Evolutionary conservation across 2,329 filamentous ascomycete genomes (phyloP).

Genomic region (Aspergillus fumigatiaffinis): DNA sequence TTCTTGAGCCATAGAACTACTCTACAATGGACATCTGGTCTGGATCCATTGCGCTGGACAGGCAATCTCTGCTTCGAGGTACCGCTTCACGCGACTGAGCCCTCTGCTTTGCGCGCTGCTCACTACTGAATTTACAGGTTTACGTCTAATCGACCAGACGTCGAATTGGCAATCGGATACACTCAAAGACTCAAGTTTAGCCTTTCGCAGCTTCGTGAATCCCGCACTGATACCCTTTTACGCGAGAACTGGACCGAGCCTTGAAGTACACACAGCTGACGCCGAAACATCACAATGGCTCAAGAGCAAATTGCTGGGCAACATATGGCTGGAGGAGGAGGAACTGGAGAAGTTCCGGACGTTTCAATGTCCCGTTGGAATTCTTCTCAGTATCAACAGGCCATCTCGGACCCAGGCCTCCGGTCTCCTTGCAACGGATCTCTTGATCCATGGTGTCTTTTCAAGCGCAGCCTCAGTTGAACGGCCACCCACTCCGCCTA

Average conservation of each 20-base stretch:
- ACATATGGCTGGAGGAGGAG: constrained; percentile 32
- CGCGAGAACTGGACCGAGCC: constrained; percentile 36
- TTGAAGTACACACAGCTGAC: constrained; percentile 37
- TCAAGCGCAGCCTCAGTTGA: constrained; percentile 24
- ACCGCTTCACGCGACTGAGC: constrained; percentile 11
- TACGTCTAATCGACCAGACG: constrained; percentile 32
- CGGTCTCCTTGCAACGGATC: constrained; percentile 27
- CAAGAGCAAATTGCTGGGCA: constrained; percentile 32
- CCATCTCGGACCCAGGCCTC: constrained; percentile 12
- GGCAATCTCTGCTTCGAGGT: constrained; percentile 29
- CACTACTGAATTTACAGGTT: constrained; percentile 21
- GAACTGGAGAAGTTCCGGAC: constrained; percentile 25
- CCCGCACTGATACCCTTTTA: constrained; percentile 39
- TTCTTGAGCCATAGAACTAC: not conserved
- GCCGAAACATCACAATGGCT: constrained; percentile 36
- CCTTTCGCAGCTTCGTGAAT: constrained; percentile 35
- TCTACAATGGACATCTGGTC: constrained; percentile 37
- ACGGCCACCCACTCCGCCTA: constrained; percentile 34
- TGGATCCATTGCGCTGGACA: constrained; percentile 28
- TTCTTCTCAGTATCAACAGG: constrained; percentile 32
- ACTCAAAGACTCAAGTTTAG: constrained; percentile 30
- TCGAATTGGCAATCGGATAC: constrained; percentile 32
- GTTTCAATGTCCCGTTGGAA: constrained; percentile 37
- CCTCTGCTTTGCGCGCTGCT: constrained; percentile 1
- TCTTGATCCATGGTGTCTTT: constrained; percentile 38